Base-by-base conservation (phyloP, 2,329 filamentous ascomycete genomes). In the Chlorencoelia australis region DNA sequence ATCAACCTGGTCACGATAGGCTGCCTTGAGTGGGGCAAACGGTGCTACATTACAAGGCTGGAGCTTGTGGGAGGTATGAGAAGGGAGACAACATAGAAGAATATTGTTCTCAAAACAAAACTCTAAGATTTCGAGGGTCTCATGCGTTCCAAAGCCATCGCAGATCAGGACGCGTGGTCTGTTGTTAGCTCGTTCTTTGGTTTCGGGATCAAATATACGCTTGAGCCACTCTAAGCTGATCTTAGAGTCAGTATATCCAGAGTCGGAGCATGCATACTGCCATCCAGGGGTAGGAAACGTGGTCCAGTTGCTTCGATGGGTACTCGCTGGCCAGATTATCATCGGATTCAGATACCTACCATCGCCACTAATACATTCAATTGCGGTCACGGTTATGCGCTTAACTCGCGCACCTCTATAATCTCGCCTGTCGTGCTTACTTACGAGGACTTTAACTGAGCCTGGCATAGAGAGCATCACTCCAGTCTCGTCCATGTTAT, bases 101-200 rank as follows among this genome's bases (percentile, higher is more conserved):
- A 60, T 59, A 21, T 55, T 54, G 33, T 59, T 55, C 33, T 52
- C 39, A 25, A 49, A 49, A 42, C 42, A 54, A 30, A 51, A 55
- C 42, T 47, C 35, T 29, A 51, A 40, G 32, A 46, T 31, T 43
- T 61, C 49, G 15, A 57, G 52, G 5, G 53, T 55, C 39, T 62
- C 49, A 35, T 62, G 53, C 13, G 52, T 57, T 11, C 47, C 47
- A 35, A 62, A 59, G 31, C 59, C 47, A 38, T 63, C 49, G 15
- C 40, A 55, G 13, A 61, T 57, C 14, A 61, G 46, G 3, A 60
- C 37, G 1, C 55, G 53, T 43, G n/a, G n/a, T n/a, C n/a, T n/a
- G n/a, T n/a, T n/a, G n/a, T n/a, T n/a, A n/a, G n/a, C n/a, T n/a
- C n/a, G n/a, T n/a, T n/a, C n/a, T n/a, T n/a, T n/a, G n/a, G n/a